Evolutionary conservation across 306 rosid genomes (phyloP).

Genomic region (Trichosanthes cucumerina): DNA sequence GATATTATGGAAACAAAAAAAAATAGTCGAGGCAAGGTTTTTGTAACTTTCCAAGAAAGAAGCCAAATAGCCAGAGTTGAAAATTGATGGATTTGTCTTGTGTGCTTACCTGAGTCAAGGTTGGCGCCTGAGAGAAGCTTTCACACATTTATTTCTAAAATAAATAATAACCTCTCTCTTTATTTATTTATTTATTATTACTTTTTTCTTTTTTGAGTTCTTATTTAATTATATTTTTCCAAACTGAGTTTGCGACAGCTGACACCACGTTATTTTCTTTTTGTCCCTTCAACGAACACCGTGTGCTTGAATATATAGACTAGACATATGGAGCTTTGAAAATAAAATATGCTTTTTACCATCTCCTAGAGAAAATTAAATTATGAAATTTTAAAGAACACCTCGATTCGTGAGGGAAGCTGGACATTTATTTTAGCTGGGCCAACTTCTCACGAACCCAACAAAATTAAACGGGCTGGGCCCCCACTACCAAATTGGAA

Average conservation of each 20-base stretch:
- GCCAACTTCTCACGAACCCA: too few relatives aligned
- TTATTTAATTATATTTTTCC: background rate
- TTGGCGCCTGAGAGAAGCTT: background rate
- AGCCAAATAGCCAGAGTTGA: background rate
- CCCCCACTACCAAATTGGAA: too few relatives aligned
- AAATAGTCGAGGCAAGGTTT: too few relatives aligned
- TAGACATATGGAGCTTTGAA: too few relatives aligned
- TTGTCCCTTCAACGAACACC: background rate
- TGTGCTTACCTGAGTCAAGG: background rate
- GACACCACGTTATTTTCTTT: background rate
- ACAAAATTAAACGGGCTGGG: too few relatives aligned
- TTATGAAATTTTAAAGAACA: too few relatives aligned
- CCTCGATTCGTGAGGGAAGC: too few relatives aligned
- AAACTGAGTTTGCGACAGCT: background rate
- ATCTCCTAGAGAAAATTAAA: too few relatives aligned
- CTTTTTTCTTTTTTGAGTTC: background rate
- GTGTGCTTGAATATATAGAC: background rate
- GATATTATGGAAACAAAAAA: too few relatives aligned
- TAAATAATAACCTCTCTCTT: background rate
- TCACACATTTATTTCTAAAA: background rate
- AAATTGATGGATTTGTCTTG: background rate
- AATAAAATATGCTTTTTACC: too few relatives aligned
- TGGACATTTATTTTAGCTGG: too few relatives aligned
- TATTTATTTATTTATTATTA: too few relatives aligned
- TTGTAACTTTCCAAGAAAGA: background rate